Evolutionary conservation across 2,329 filamentous ascomycete genomes (phyloP), one percentile per base, ranked within the genome.

Genomic region (Colletotrichum tropicicola): DNA sequence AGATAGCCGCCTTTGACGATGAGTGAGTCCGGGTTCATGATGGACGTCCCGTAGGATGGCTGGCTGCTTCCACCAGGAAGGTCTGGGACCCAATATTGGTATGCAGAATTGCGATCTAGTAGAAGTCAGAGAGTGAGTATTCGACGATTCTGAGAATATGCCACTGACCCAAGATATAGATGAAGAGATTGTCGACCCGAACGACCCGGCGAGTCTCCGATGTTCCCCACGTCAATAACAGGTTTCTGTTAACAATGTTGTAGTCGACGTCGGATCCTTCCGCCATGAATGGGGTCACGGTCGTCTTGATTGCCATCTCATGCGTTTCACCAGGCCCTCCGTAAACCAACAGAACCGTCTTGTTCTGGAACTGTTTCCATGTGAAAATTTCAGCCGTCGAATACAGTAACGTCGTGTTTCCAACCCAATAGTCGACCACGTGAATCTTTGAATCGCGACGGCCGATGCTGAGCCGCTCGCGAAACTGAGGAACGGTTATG

Each of bases 371-470:
- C 54, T 85, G 82, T 73, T 92, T 90, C 86, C 89, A 91, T 0
- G 89, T 91, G 66, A 89, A 87, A 23, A 92, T 85, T 70, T 93
- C 90, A 0, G 88, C 89, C 2, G 90, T 90, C 0, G 88, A 91
- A 75, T 92, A 93, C 1, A 91, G 73, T 15, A 93, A 71, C 1
- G 80, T 85, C 5, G 80, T 76, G n/a, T 84, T 82, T 0, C 87
- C 88, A 48, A 92, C 76, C 12, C 85, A 80, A 64, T 92, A 92
- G 68, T 92, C 88, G 0, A 85, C 88, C 4, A 92, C 85, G 70
- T 90, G 87, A 43, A 91, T 83, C 75, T 87, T 92, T 0, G 89
- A 90, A 71, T 92, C 90, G 21, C 90, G 80, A 0, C 90, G 86
- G 39, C 83, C 83, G 5, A 92, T 75, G 0, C 82, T 85, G 9